Conservation (phyloP, 2,329 filamentous ascomycete species). For the Bipolaris victoriae region DNA sequence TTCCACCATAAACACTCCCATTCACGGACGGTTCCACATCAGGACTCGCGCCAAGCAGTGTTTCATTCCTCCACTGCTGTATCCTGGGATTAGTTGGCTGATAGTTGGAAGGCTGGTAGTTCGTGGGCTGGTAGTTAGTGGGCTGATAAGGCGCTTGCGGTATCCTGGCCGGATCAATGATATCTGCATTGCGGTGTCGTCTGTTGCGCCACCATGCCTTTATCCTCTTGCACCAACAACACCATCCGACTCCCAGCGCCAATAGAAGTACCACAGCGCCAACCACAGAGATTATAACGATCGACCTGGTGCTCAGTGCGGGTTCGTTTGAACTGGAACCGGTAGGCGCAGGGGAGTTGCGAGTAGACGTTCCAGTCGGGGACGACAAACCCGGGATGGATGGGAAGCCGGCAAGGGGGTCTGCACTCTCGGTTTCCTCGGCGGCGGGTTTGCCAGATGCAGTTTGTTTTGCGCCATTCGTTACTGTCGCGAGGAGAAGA, state of each 20-base stretch:
- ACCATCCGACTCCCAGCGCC: neutral
- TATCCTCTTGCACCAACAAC: neutral
- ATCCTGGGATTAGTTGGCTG: neutral
- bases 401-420: neutral
- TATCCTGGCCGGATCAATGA: neutral
- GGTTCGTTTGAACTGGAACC: neutral
- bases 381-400: neutral
- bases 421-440: neutral
- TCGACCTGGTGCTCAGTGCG: constrained; percentile 3
- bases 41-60: neutral
- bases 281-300: constrained; percentile 5
- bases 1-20: neutral
- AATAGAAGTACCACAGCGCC: neutral
- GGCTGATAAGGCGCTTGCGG: neutral
- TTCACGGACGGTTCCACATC: neutral
- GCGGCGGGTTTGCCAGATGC: neutral
- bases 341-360: neutral
- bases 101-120: too few species aligned
- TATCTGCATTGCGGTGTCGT: too few species aligned
- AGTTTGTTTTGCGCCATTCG: neutral
- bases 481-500: constrained; percentile 7
- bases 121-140: neutral
- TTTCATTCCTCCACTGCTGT: neutral
- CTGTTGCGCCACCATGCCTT: neutral
- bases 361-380: neutral